Evolutionary conservation across 2,329 filamentous ascomycete species (phyloP), one percentile per base, ranked within the genome.

Genomic region (Cercospora zeae-maydis): DNA sequence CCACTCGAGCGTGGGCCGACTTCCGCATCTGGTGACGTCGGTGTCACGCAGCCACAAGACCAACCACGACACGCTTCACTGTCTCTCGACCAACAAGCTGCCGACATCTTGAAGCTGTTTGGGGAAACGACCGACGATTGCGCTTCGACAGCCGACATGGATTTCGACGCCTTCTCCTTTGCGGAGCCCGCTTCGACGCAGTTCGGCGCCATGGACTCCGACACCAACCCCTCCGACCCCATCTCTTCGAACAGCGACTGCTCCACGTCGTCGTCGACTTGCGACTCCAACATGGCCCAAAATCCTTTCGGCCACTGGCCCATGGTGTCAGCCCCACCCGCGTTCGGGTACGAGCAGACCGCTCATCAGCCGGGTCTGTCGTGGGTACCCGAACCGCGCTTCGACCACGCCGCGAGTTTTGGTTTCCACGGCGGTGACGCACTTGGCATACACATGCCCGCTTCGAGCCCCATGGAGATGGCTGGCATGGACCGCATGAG

Each of bases 71-170:
- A 69, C n/a, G 52, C 58, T 24, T 67, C 65, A 19, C 55, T 61
- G 59, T 62, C 67, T 21, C 64, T 60, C 61, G 67, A 69, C 52
- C 62, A 63, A 39, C 63, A 69, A 34, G 67, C 63, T 58, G 63
- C 58, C 53, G 59, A 67, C 52, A 66, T 66, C 34, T 16, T 67
- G 21, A 57, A 49, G 16, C 62, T 60, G 24, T 61, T 64, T 39
- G 59, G 60, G 9, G 58, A 65, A 45, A 58, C 54, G 39, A 57
- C 42, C 14, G 54, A 64, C 10, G 55, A 60, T 33, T 39, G 55
- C 53, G 56, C 59, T 30, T 58, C 59, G 14, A 55, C 55, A 39
- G 51, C 61, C 51, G 59, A 57, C 42, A 67, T 65, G 59, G 54
- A 58, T 5, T 58, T 69, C 31, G 61, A 54, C 49, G 45, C 63